A percentile compares a stretch with the other conserved stretches of the same genome.
Conservation (phyloP, 208 protist genomes). For the Herpetomonas samuelpessoai region DNA sequence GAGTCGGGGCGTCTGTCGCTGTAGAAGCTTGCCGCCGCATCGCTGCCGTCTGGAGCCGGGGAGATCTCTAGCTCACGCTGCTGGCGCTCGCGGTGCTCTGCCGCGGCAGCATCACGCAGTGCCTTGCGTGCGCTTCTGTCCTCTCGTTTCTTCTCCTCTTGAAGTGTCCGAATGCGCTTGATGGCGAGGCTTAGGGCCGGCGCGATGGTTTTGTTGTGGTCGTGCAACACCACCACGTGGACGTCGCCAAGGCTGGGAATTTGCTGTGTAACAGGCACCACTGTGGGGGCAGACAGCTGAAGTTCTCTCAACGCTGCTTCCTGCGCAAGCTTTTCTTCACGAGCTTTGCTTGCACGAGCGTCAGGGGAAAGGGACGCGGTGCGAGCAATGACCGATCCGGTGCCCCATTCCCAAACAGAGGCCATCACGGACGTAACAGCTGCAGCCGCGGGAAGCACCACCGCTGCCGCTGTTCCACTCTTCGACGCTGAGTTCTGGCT, state of each 20-base stretch:
- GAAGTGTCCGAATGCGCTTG: slow-evolving; percentile 20
- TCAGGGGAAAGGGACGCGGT: neutral
- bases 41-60: too few relatives aligned
- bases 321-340: neutral
- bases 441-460: neutral
- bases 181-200: slow-evolving; percentile 24
- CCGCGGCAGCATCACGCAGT: too few relatives aligned
- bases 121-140: too few relatives aligned
- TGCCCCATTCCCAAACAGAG: slow-evolving; percentile 4
- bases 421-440: slow-evolving; percentile 8
- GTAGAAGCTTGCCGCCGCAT: too few relatives aligned
- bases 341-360: neutral
- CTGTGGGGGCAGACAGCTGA: slow-evolving; percentile 15
- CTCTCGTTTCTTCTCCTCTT: slow-evolving; percentile 19
- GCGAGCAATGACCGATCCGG: neutral
- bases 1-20: too few relatives aligned
- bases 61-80: too few relatives aligned
- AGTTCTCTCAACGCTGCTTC: neutral
- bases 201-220: slow-evolving; percentile 32
- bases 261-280: slow-evolving; percentile 34
- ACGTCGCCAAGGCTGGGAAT: slow-evolving; percentile 34
- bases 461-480: neutral
- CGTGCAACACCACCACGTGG: slow-evolving; percentile 33
- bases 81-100: too few relatives aligned
- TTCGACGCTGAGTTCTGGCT: neutral